Evolutionary conservation across 2,329 filamentous ascomycete species (phyloP), one percentile per base, ranked within the genome.

Genomic region (Colletotrichum chrysophilum): DNA sequence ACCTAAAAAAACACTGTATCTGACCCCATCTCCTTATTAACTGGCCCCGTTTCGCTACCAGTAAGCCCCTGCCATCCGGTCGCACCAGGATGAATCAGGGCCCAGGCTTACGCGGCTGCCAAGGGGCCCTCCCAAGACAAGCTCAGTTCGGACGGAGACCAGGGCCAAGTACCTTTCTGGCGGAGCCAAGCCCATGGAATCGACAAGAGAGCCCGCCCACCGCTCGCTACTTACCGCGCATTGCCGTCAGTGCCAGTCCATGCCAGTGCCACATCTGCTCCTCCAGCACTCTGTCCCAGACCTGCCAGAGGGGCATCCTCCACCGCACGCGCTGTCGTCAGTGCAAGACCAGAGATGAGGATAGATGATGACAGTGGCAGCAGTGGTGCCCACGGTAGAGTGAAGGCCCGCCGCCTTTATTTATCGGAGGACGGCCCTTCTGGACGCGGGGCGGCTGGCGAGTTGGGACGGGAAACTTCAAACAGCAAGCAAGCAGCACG

Each of bases 101-200:
- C 58, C 65, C 70, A 76, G 74, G 74, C 74, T 76, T 68, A 74
- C 74, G 74, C 70, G 74, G 74, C 70, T 76, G 70, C 74, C 70
- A 76, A 76, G 74, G 69, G 66, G 26, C 34, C 13, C 43, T 24
- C 56, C 58, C 58, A 68, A 65, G 73, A 73, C 73, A 75, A 65
- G 70, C 56, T 73, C 70, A 55, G 62, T 73, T 68, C 73, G 36
- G 69, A 73, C 56, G 69, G 24, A 66, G 65, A 64, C 24, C 18
- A 62, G 60, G 60, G 60, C 60, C 28, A 21, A 21, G 60, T 36
- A 36, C 10, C 58, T 36, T 7, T n/a, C 34, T 28, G 16, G 36
- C 30, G 48, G 55, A 61, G 61, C 72, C 38, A 62, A 38, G 55
- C 13, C 55, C 21, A 58, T 28, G 24, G 55, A 34, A 18, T 55